Evolutionary conservation across 2,329 filamentous ascomycete species (phyloP), one percentile per base, ranked within the genome.

Genomic region (Epichloe aotearoae): DNA sequence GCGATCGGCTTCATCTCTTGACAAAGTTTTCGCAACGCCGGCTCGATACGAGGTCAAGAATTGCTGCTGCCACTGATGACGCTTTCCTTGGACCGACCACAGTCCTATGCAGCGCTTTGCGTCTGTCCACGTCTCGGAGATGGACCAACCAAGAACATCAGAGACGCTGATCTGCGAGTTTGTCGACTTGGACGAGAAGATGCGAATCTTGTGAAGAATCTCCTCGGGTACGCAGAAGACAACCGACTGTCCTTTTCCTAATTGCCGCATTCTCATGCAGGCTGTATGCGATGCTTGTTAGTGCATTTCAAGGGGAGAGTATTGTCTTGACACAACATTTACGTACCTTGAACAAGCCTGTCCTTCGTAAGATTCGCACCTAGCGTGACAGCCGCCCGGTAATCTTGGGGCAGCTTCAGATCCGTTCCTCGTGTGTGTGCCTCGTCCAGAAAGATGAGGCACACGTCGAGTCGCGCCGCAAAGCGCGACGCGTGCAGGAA

Each of bases 401-500:
- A 83, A 12, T 73, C 4, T 0, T 51, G 51, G 0, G 83, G 84
- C 0, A 88, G 63, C 36, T 74, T 76, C 0, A 89, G 59, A 54
- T 90, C 84, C 0, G 76, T 87, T 0, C 86, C 84, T 53, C 84
- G 64, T 0, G 84, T 86, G 54, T 89, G 84, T 0, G 76, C 74
- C 52, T 89, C 79, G 47, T 89, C 84, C 0, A 90, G 68, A 50
- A 82, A 89, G 0, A 88, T 70, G 0, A 86, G 61, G 50, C 84
- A 89, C 0, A 56, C 56, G 5, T 79, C 76, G 0, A 84, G 63
- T 5, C 80, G 73, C 0, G 71, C 67, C 0, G 67, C 63, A 56
- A 77, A 87, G 0, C 81, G 73, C 0, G 85, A 88, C 0, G 68
- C 72, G 3, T 75, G 71, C 0, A 89, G 67, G 0, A 64, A 58